Percentiles rank a stretch among this genome's conserved stretches.
These are phyloP conservation scores for Hura crepitans DNA, from an alignment of 441 rosid species.

Conservation along the genomic window DNA sequence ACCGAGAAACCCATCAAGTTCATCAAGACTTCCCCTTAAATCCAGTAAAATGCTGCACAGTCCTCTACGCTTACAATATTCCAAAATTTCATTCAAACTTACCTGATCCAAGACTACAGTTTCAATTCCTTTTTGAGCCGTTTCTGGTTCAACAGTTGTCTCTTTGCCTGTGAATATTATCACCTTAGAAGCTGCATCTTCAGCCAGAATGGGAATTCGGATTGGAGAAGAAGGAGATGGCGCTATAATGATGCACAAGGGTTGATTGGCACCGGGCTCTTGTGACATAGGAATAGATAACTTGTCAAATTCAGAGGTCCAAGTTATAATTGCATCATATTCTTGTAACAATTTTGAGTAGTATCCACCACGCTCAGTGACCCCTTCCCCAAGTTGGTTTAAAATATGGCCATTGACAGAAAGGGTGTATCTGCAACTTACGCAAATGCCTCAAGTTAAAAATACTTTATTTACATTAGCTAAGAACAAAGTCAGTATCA, in stretches of 20 bases:
- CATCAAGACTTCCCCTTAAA: constrained; percentile 45
- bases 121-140: constrained; percentile 36
- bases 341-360: constrained; percentile 74
- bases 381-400: constrained; percentile 65
- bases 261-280: constrained; percentile 67
- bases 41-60: constrained; percentile 65
- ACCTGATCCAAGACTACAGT: constrained; percentile 47
- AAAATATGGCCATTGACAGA: constrained; percentile 56
- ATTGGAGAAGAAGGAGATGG: constrained; percentile 28
- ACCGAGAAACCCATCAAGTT: constrained; percentile 49
- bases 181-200: constrained; percentile 38
- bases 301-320: constrained; percentile 41
- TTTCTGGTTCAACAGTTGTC: constrained; percentile 30
- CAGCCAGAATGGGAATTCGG: constrained; percentile 28
- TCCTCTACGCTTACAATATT: constrained; percentile 52
- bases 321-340: constrained; percentile 67
- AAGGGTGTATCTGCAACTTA: constrained; percentile 60
- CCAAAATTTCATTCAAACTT: constrained; percentile 49
- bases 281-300: constrained; percentile 42
- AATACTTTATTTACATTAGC: background rate
- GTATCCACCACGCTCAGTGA: constrained; percentile 54
- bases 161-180: constrained; percentile 43
- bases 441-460: constrained; percentile 12
- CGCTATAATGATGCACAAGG: constrained; percentile 48
- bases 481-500: constrained; percentile 5